A percentile compares a stretch with the other conserved stretches of the same genome.
Conservation (phyloP, 2,329 filamentous ascomycete genomes). For the Xylariaceae sp. region DNA sequence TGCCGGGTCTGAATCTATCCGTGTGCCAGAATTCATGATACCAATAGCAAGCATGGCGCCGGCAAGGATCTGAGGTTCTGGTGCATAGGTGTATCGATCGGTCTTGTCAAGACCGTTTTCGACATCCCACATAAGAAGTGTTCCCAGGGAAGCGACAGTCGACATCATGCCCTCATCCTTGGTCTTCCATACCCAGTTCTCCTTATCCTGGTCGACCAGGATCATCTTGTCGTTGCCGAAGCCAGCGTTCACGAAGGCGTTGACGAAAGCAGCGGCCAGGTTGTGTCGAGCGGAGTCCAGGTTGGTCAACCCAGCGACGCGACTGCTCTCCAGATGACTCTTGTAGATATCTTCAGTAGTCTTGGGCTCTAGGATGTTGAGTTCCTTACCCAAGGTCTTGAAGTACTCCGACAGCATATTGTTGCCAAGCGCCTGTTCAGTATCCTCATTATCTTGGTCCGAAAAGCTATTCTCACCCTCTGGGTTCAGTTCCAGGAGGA, state of each 20-base stretch:
- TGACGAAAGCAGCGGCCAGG: conserved; percentile 91
- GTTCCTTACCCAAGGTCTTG: conserved; percentile 87
- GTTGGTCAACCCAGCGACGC: conserved; percentile 88
- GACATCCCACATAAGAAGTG: conserved; percentile 88
- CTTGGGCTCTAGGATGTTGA: conserved; percentile 96
- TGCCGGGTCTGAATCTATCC: conserved; percentile 83
- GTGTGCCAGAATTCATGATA: conserved; percentile 90
- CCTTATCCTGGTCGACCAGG: conserved; percentile 82
- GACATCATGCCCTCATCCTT: conserved; percentile 98
- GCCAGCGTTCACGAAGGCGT: conserved; percentile 93
- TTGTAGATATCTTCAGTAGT: conserved; percentile 99
- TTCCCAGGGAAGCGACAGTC: conserved; percentile 87
- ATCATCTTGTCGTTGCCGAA: conserved; percentile 98
- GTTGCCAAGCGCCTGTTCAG: conserved; percentile 82
- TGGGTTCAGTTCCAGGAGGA: conserved; percentile 64
- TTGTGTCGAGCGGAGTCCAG: conserved; percentile 95
- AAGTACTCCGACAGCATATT: conserved; percentile 85
- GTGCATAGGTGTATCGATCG: conserved; percentile 84
- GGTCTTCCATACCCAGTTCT: conserved; percentile 98
- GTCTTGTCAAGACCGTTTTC: conserved; percentile 89
- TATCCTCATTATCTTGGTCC: conserved; percentile 63
- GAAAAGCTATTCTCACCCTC: conserved; percentile 61
- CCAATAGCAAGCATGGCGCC: conserved; percentile 90
- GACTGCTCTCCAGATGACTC: conserved; percentile 91
- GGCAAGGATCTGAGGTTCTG: conserved; percentile 78